Evolutionary conservation across 768 basidiomycete species (phyloP), one percentile per base, ranked within the genome.

Genomic region (Mycena sanguinolenta): DNA sequence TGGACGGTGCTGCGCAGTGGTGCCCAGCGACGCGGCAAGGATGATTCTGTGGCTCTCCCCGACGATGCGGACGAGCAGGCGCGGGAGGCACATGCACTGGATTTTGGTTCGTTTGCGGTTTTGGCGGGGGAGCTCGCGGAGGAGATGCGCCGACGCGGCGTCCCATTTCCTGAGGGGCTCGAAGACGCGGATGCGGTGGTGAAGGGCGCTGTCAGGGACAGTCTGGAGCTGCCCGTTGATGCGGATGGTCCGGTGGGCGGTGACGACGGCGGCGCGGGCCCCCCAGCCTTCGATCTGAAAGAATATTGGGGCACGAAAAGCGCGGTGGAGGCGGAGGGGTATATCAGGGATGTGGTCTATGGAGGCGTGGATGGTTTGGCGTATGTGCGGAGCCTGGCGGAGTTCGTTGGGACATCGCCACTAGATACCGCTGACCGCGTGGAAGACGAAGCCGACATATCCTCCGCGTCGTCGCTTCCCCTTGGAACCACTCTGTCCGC

Each of bases 361-460:
- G 93, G 94, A 0, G 93, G 94, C 54, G 84, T 89, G 0, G 92
- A 93, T 65, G 93, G 94, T 2, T 79, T 90, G 30, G 93, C 93
- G 7, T 95, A 95, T 77, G 86, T 91, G 61, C 84, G 91, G 69
- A 95, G 94, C 76, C 74, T 95, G 63, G 93, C 92, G 28, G 91
- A 92, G 78, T 95, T 95, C 71, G 83, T 91, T 36, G 77, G 82
- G 6, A 76, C 78, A 21, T 75, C 82, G 34, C 68, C 72, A 27
- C 52, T 66, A 8, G 68, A 73, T 23, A 58, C 53, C 16, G 68
- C 54, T 23, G 44, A 27, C 64, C 60, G 55, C 6, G 68, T 52
- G 64, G 75, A 27, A 66, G 75, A 65, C 3, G 58, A 49, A 6
- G 66, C 62, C 5, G 59, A 39, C 12, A 60, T 55, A 63, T 39